Base-by-base conservation (phyloP, 176 grass and related monocot genomes). In the Aegilops sharonensis region DNA sequence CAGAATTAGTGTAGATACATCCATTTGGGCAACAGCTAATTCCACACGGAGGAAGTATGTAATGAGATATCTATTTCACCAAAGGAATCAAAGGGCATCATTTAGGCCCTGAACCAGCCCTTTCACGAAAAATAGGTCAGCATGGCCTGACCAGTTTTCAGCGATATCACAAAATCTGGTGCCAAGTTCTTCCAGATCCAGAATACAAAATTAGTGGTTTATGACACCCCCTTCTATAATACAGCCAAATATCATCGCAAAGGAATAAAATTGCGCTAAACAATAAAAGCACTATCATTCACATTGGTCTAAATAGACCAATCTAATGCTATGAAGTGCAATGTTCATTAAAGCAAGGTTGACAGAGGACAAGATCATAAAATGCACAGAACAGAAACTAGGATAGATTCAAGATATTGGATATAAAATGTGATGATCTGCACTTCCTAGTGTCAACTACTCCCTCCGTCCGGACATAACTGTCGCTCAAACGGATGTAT, bases 251-350 rank as follows among this genome's bases (percentile, higher is more conserved):
- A 60, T 35, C 70, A 43, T 73, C n/a, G 13, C 39, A 47, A 43
- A 72, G 3, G 43, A 18, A 76, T 76, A 76, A 81, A 37, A 50
- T 81, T 75, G 24, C 64, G 7, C 72, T 21, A 87, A 70, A 72
- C 15, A 35, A 39, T 42, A 64, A 50, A 73, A 18, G 10, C 18
- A 81, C 43, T 2, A 24, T 35, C 36, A 74, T 64, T 45, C 78
- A 80, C 37, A 67, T 47, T 66, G 39, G 40, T 72, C 73, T 17
- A 71, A 5, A 72, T 52, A 32, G 37, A 6, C 8, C 39, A 67
- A 65, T 66, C 37, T 66, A 42, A 68, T 83, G 39, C 32, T 50
- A 30, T 72, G 36, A 27, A 12, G 35, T 32, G 27, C 68, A 52
- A 48, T 39, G 62, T 85, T 47, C 40, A 62, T 32, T 67, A 54